These are phyloP conservation scores for Colletotrichum filicis DNA, from an alignment of 2,329 filamentous ascomycete species.

Conservation along the genomic window DNA sequence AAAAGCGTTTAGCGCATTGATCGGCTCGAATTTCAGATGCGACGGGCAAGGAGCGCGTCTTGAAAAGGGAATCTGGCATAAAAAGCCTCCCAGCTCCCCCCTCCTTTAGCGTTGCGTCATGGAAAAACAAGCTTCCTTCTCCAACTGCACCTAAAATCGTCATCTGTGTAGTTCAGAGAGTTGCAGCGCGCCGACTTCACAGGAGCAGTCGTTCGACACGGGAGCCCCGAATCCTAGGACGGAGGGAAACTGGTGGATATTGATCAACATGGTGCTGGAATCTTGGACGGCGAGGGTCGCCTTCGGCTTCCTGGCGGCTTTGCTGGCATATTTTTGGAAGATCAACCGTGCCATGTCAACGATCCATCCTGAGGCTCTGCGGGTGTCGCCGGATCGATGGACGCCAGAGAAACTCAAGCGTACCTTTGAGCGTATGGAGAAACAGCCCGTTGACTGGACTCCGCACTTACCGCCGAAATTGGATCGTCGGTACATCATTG, in stretches of 20 bases:
- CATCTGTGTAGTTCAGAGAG: background rate
- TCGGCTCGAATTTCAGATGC: conserved; percentile 15
- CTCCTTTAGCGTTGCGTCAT: conserved; percentile 14
- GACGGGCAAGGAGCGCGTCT: conserved; percentile 6
- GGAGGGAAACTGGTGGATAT: background rate
- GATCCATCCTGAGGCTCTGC: conserved; percentile 48
- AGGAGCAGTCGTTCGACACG: background rate
- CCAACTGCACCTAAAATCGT: background rate
- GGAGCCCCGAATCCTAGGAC: background rate
- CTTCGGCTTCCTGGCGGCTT: conserved; percentile 10
- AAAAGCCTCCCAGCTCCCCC: conserved; percentile 1
- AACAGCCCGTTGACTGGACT: conserved; percentile 50
- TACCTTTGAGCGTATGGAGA: conserved; percentile 47
- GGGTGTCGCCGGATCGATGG: conserved; percentile 48
- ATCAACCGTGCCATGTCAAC: conserved; percentile 49
- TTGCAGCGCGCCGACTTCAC: background rate
- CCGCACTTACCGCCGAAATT: conserved; percentile 51
- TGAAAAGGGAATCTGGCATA: background rate
- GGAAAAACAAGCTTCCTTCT: conserved; percentile 21
- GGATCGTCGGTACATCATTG: conserved; percentile 56
- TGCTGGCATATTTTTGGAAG: conserved; percentile 48
- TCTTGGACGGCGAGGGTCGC: conserved; percentile 18
- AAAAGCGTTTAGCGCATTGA: conserved; percentile 22
- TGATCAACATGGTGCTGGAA: conserved; percentile 14
- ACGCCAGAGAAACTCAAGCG: conserved; percentile 47